These are phyloP conservation scores for Colletotrichum lentis DNA, from an alignment of 2,329 filamentous ascomycete species.

Conservation along the genomic window DNA sequence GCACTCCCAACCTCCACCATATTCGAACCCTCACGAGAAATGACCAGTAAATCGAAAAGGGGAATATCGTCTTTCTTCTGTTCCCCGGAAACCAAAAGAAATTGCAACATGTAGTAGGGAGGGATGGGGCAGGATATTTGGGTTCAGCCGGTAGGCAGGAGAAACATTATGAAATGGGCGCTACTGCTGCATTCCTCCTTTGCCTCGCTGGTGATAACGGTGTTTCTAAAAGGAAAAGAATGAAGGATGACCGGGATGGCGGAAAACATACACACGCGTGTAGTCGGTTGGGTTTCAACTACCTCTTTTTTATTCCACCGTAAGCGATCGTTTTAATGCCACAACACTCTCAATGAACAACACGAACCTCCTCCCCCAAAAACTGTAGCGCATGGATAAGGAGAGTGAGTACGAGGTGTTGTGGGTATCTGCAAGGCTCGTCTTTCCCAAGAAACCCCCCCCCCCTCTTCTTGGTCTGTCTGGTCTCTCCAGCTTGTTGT, in stretches of 20 bases:
- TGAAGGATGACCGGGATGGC: slow-evolving; percentile 19
- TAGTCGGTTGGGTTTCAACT: slow-evolving; percentile 31
- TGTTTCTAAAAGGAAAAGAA: slow-evolving; percentile 8
- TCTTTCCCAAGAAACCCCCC: not conserved
- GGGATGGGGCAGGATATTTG: slow-evolving; percentile 18
- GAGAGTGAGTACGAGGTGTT: slow-evolving; percentile 1
- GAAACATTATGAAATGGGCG: slow-evolving; percentile 21
- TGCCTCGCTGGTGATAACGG: not conserved
- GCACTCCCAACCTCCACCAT: slow-evolving; percentile 18
- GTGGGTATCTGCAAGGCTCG: not conserved
- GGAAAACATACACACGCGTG: slow-evolving; percentile 29
- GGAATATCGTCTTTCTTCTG: slow-evolving; percentile 9
- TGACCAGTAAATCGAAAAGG: slow-evolving; percentile 17
- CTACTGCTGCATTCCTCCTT: slow-evolving; percentile 18
- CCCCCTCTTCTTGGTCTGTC: not conserved
- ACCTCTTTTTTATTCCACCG: slow-evolving; percentile 24
- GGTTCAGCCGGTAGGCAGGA: slow-evolving; percentile 10
- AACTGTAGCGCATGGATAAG: not conserved
- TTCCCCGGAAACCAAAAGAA: slow-evolving; percentile 25
- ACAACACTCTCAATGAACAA: slow-evolving; percentile 9
- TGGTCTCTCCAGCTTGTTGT: not conserved
- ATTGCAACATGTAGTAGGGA: slow-evolving; percentile 29
- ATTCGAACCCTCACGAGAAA: slow-evolving; percentile 35
- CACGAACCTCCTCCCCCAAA: not conserved
- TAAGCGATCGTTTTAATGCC: slow-evolving; percentile 37